Evolutionary conservation across 2,329 filamentous ascomycete species (phyloP).

Genomic region (Pseudopyricularia cyperi): DNA sequence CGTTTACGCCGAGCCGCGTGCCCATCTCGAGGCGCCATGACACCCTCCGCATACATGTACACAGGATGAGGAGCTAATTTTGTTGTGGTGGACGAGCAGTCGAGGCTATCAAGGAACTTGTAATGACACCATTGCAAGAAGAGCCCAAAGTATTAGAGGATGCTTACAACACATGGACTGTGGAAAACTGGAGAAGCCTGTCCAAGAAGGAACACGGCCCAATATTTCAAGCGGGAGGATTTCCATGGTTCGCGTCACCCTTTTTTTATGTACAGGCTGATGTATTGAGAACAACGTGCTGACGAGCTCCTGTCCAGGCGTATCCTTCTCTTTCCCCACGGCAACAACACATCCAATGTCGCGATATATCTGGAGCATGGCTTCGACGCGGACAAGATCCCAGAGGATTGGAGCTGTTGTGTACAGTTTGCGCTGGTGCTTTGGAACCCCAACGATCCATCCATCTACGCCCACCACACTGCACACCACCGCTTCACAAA

Average conservation of each 20-base stretch:
- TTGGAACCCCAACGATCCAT: constrained; percentile 90
- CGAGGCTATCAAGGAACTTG: constrained; percentile 73
- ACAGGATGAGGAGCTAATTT: constrained; percentile 6
- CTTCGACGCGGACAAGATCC: constrained; percentile 60
- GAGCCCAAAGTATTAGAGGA: constrained; percentile 74
- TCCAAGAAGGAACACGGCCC: constrained; percentile 78
- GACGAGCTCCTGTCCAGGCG: constrained; percentile 44
- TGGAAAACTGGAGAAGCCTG: constrained; percentile 68
- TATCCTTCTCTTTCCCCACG: constrained; percentile 87
- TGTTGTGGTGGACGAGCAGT: constrained; percentile 29
- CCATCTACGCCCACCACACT: constrained; percentile 63
- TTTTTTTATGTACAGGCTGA: background rate
- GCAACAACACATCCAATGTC: constrained; percentile 85
- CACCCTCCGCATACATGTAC: background rate
- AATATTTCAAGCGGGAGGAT: constrained; percentile 71
- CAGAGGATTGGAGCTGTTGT: constrained; percentile 92
- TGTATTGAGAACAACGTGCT: constrained; percentile 7
- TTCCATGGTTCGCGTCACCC: constrained; percentile 57
- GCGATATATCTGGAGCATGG: constrained; percentile 97
- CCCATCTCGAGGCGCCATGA: background rate
- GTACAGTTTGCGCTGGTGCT: constrained; percentile 90
- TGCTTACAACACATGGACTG: constrained; percentile 70
- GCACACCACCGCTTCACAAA: constrained; percentile 95
- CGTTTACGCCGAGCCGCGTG: constrained; percentile 12
- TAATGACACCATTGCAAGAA: constrained; percentile 58